Conservation (phyloP, 2,329 filamentous ascomycete genomes). For the Chaetomium sp. region DNA sequence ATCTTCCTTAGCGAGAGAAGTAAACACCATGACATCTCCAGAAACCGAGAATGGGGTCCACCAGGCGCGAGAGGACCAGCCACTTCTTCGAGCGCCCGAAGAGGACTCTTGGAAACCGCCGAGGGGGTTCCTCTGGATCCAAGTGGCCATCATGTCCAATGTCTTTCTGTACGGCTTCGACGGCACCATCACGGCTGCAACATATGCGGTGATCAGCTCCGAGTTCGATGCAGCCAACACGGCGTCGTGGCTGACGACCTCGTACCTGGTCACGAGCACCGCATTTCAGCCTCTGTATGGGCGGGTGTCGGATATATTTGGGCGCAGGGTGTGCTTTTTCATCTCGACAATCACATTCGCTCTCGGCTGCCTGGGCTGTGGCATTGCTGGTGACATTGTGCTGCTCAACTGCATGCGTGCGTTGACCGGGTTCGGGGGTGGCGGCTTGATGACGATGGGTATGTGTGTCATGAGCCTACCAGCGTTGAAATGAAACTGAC, state of each 20-base stretch:
- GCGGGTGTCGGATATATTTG: slow-evolving; percentile 69
- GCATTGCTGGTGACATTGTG: slow-evolving; percentile 58
- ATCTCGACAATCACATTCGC: slow-evolving; percentile 64
- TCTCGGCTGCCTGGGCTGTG: slow-evolving; percentile 66
- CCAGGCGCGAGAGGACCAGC: slow-evolving; percentile 32
- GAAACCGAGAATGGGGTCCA: slow-evolving; percentile 11
- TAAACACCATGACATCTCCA: slow-evolving; percentile 1
- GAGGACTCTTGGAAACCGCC: slow-evolving; percentile 32
- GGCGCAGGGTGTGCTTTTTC: slow-evolving; percentile 64
- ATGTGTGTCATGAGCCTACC: slow-evolving; percentile 31
- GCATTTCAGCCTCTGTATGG: slow-evolving; percentile 73
- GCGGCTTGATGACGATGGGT: slow-evolving; percentile 71
- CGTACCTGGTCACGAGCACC: slow-evolving; percentile 70
- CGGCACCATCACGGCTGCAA: slow-evolving; percentile 71
- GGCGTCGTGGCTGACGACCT: slow-evolving; percentile 74
- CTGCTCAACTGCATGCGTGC: slow-evolving; percentile 66
- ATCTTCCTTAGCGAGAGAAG: not conserved
- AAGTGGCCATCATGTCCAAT: slow-evolving; percentile 64
- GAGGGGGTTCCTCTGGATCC: slow-evolving; percentile 55
- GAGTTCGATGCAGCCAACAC: slow-evolving; percentile 71
- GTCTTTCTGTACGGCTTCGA: slow-evolving; percentile 70
- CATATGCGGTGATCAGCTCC: slow-evolving; percentile 72
- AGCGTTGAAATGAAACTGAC: slow-evolving; percentile 7
- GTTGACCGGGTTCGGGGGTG: slow-evolving; percentile 68
- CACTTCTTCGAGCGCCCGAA: slow-evolving; percentile 30